Conservation (phyloP, 2,329 filamentous ascomycete species). For the Dactylonectria estremocensis region DNA sequence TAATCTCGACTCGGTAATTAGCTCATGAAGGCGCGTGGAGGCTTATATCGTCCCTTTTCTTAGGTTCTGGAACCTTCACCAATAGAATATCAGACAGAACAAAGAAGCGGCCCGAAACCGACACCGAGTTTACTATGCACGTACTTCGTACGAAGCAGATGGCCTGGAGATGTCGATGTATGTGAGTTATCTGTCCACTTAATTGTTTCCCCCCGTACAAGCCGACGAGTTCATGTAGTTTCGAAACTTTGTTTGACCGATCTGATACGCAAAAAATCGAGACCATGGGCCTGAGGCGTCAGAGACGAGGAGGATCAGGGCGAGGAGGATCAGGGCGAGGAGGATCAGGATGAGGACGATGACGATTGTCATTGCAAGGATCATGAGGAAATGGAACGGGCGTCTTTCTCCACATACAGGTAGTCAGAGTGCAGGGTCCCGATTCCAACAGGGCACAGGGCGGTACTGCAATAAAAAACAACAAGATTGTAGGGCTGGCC, state of each 20-base stretch:
- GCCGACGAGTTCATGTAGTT: neutral
- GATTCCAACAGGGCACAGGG: neutral
- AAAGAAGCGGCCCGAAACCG: neutral
- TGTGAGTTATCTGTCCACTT: neutral
- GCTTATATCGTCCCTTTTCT: constrained; percentile 15
- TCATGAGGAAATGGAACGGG: constrained; percentile 10
- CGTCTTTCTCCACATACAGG: constrained; percentile 13
- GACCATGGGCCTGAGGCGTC: neutral
- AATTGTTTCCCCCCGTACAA: neutral
- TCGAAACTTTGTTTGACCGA: constrained; percentile 5
- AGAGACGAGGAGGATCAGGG: neutral
- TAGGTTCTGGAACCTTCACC: constrained; percentile 13
- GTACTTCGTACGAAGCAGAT: neutral
- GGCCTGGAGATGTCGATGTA: too few species aligned
- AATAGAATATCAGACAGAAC: constrained; percentile 9
- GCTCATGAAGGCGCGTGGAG: constrained; percentile 6
- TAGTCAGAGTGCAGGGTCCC: neutral
- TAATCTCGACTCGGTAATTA: constrained; percentile 13
- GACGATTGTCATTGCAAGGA: neutral
- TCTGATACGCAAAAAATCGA: neutral
- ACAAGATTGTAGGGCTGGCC: constrained; percentile 21
- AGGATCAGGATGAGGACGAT: neutral
- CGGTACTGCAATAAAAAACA: constrained; percentile 13
- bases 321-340: neutral
- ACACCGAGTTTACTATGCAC: neutral